Evolutionary conservation across 2,329 filamentous ascomycete species (phyloP), one percentile per base, ranked within the genome.

Genomic region (Gliomastix tumulicola): DNA sequence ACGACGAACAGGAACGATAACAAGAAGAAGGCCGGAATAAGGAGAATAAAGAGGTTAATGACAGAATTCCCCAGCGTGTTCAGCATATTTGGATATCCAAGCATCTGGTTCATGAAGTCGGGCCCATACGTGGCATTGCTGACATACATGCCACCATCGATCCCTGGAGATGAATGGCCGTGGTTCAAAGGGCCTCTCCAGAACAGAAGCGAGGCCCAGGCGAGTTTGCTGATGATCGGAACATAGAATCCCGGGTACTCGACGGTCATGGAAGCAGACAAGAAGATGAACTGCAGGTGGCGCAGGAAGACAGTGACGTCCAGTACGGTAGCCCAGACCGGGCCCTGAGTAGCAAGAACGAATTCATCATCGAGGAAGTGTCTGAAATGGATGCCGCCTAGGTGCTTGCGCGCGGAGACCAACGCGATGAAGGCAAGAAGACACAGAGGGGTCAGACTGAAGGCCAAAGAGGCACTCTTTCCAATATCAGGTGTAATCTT

Each of bases 201-300:
- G 15, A 35, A 39, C 33, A 39, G 21, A 17, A 39, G 23, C 20
- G 32, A 39, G 10, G 37, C 21, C 37, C 37, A 39, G 33, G 37
- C 37, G 19, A 31, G 7, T 8, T 35, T 39, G 37, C 37, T 32
- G 6, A 22, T 19, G 7, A 35, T 16, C 5, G 37, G 37, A n/a
- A 11, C 32, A 12, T 35, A 35, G 17, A 39, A 39, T 2, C 37
- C 37, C 3, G 37, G 37, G 33, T 39, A 39, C 11, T 39, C 33
- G 20, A 39, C n/a, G 9, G 32, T 21, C 9, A 35, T 25, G 9
- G 33, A 35, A 12, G 37, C 34, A 12, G 37, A 39, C 8, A 39
- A 17, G 18, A 39, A 39, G 4, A 18, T 27, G 17, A 39, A 39
- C 11, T 39, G 37, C 21, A 39, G 33, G 12, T 39, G 21, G 27